Conservation (phyloP, 345 rosid species). For the Pelargonium nanum region DNA sequence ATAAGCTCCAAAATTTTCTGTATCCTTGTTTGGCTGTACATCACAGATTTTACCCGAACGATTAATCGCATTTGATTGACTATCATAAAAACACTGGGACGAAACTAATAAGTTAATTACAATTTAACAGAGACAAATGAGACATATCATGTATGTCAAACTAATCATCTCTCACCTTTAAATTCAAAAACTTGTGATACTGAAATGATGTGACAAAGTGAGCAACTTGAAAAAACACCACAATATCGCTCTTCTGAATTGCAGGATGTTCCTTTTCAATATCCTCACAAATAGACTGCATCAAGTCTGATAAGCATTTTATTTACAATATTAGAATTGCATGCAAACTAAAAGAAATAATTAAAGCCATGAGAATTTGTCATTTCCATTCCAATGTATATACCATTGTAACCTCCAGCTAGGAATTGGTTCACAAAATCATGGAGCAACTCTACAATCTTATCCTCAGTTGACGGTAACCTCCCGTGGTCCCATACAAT, state of each 20-base stretch:
- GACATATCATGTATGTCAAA: not conserved
- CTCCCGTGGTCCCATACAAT: slow-evolving; percentile 53
- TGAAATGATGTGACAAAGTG: slow-evolving; percentile 76
- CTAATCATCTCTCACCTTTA: slow-evolving; percentile 40
- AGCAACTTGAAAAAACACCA: slow-evolving; percentile 68
- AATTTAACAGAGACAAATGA: too few species aligned
- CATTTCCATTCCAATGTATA: not conserved
- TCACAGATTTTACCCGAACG: slow-evolving; percentile 6
- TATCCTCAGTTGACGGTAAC: slow-evolving; percentile 36
- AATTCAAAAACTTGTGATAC: slow-evolving; percentile 46
- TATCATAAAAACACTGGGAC: too few species aligned
- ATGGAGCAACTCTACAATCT: slow-evolving; percentile 51
- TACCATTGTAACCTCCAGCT: slow-evolving; percentile 87
- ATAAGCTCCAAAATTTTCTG: slow-evolving; percentile 24
- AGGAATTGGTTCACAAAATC: slow-evolving; percentile 74
- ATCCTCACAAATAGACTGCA: slow-evolving; percentile 73
- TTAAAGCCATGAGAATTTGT: slow-evolving; percentile 7
- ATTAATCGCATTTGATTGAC: not conserved
- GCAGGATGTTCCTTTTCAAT: slow-evolving; percentile 77
- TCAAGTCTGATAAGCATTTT: slow-evolving; percentile 44
- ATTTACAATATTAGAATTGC: slow-evolving; percentile 13
- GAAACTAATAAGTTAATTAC: not conserved
- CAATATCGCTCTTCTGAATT: slow-evolving; percentile 63
- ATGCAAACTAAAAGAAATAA: slow-evolving; percentile 3
- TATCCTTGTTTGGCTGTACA: slow-evolving; percentile 33